Percentiles rank a stretch among this genome's conserved stretches.
Conservation (phyloP, 176 grass and related monocot genomes). For the Carex cristatella region DNA sequence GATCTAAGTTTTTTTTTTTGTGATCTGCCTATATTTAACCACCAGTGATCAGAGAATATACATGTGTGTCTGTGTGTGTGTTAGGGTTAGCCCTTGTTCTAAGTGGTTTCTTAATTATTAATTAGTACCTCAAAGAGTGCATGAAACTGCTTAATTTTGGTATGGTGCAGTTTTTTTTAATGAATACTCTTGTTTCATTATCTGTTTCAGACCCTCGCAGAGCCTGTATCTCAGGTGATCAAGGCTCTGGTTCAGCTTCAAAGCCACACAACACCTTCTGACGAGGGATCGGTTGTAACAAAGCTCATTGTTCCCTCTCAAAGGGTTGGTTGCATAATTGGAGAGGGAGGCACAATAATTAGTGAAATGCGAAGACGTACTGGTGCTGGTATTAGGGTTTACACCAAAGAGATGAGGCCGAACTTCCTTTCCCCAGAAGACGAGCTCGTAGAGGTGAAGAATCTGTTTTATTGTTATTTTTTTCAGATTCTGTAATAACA, state of each 20-base stretch:
- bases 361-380: slow-evolving; percentile 93
- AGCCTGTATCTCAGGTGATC: slow-evolving; percentile 77
- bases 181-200: not conserved
- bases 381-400: slow-evolving; percentile 86
- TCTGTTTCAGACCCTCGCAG: slow-evolving; percentile 51
- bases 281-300: slow-evolving; percentile 57
- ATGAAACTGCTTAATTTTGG: not conserved
- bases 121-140: not conserved
- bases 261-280: slow-evolving; percentile 48
- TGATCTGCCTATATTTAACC: not conserved
- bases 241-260: slow-evolving; percentile 85
- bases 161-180: not conserved
- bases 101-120: not conserved
- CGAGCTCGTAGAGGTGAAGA: slow-evolving; percentile 88
- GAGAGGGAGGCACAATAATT: slow-evolving; percentile 85
- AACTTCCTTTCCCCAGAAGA: slow-evolving; percentile 78
- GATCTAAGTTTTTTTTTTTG: not conserved
- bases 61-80: not conserved
- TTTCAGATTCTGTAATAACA: slow-evolving; percentile 31
- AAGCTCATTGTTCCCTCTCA: slow-evolving; percentile 88
- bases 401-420: slow-evolving; percentile 78
- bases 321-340: slow-evolving; percentile 93
- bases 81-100: too few relatives aligned
- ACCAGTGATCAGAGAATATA: not conserved
- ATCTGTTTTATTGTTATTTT: slow-evolving; percentile 22